Percentiles rank a stretch among this genome's conserved stretches.
Evolutionary conservation across 108 stramenopile genomes (phyloP).

Genomic region (Stephanodiscus minutulus): DNA sequence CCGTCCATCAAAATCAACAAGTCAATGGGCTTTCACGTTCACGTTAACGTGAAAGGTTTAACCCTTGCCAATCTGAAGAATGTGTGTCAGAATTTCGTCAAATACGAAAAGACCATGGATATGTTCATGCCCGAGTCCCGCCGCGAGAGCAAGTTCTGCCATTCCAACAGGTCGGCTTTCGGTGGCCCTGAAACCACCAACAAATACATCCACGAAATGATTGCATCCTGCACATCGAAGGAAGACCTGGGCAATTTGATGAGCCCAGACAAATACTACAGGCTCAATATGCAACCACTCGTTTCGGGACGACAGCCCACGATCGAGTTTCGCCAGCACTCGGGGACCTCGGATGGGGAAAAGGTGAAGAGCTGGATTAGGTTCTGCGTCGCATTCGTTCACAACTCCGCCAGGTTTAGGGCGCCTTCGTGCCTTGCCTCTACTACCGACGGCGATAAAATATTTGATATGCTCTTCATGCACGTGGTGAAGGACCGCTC

Average conservation of each 20-base stretch:
- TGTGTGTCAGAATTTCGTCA: conserved; percentile 64
- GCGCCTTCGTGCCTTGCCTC: conserved; percentile 12
- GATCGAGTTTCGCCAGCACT: conserved; percentile 72
- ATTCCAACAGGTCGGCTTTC: conserved; percentile 38
- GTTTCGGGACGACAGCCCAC: conserved; percentile 53
- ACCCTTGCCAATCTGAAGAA: conserved; percentile 42
- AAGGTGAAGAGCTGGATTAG: conserved; percentile 62
- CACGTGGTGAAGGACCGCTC: conserved; percentile 56
- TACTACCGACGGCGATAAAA: conserved; percentile 17
- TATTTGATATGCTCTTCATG: conserved; percentile 51
- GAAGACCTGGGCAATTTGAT: conserved; percentile 31
- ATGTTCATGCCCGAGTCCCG: conserved; percentile 60
- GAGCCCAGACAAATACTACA: conserved; percentile 59
- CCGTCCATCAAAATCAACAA: conserved; percentile 43
- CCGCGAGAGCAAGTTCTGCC: conserved; percentile 50
- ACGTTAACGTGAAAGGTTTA: conserved; percentile 47
- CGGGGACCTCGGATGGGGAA: conserved; percentile 34
- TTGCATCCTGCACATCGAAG: conserved; percentile 30
- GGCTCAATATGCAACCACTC: conserved; percentile 59
- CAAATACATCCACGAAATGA: conserved; percentile 8
- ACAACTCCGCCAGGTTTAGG: conserved; percentile 33
- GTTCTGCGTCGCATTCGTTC: conserved; percentile 47
- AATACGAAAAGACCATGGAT: conserved; percentile 63
- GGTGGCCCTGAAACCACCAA: conserved; percentile 19
- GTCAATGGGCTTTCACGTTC: conserved; percentile 67